Conservation (phyloP, 1,139 yeast genomes). For the Nakaseomyces nivariensis region DNA sequence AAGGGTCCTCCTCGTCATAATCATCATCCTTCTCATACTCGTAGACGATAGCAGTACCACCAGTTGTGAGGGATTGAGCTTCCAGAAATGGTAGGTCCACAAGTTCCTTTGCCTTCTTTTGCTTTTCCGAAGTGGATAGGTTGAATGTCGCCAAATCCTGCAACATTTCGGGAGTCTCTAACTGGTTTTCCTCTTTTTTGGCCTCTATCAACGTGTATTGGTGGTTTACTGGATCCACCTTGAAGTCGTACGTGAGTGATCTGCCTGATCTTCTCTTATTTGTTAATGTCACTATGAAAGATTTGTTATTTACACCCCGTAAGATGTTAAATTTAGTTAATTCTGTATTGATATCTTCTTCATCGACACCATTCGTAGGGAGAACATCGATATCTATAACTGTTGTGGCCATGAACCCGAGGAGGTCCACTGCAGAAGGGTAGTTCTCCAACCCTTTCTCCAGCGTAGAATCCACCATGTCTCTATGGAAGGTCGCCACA, state of each 20-base stretch:
- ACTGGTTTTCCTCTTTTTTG: conserved; percentile 29
- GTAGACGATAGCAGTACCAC: conserved; percentile 82
- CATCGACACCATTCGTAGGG: conserved; percentile 30
- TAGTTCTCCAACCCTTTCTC: conserved; percentile 35
- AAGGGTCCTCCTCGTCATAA: conserved; percentile 95
- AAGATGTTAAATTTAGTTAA: conserved; percentile 42
- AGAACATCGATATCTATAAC: conserved; percentile 50
- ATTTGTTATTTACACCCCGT: conserved; percentile 38
- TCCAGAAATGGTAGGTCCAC: conserved; percentile 84
- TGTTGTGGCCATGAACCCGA: conserved; percentile 63
- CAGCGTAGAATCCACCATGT: conserved; percentile 26
- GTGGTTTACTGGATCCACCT: conserved; percentile 45
- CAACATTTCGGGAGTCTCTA: conserved; percentile 39
- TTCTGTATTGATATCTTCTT: conserved; percentile 40
- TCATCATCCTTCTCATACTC: conserved; percentile 80
- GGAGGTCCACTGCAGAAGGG: conserved; percentile 42
- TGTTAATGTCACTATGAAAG: conserved; percentile 43
- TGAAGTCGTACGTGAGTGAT: conserved; percentile 47
- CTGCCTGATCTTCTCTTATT: conserved; percentile 82
- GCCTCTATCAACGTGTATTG: conserved; percentile 30
- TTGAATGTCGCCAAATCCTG: conserved; percentile 81
- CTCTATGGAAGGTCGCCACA: conserved; percentile 50
- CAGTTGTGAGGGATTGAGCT: conserved; percentile 70
- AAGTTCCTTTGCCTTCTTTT: conserved; percentile 66
- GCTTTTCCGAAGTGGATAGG: conserved; percentile 62